Evolutionary conservation across 345 rosid species (phyloP), one percentile per base, ranked within the genome.

Genomic region (Kernera saxatilis): DNA sequence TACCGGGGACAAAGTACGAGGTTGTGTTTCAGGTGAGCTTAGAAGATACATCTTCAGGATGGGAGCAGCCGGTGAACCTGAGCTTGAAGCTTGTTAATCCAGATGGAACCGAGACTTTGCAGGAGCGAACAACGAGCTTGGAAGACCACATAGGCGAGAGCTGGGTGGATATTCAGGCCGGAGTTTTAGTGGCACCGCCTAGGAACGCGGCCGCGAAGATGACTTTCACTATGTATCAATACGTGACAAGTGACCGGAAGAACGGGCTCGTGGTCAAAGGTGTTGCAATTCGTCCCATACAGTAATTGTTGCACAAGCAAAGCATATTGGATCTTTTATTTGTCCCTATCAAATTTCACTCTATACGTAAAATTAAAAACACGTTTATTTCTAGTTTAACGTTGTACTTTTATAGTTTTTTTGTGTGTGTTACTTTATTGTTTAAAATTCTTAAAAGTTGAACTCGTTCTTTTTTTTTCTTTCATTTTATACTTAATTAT

Each of bases 1-100:
- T 8, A 53, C 59, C 39, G 14, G 59, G 59, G 59, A 53, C 59
- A 53, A 53, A 53, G 59, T 53, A 53, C 39, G 37, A 53, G 37
- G 39, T 30, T 15, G 59, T 29, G 19, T 53, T 53, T 37, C 8
- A 29, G 35, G 18, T 53, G 35, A 29, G 15, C 13, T 53, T 29
- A 15, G 39, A 53, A 14, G 37, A 53, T 7, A 3, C 36, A 27
- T 22, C 59, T 29, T 8, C 12, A n/a, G 59, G 59, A 53, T 53
- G 59, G 59, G 59, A 53, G 37, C 22, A 53, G 37, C 59, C 36
- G 8, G 59, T 53, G 18, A 27, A n/a, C 22, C 22, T 53, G n/a
- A 26, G n/a, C 8, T 13, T 53, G 21, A 27, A 53, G 59, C 19
- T 54, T 40, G 30, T 26, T 6, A 32, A 30, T 17, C 41, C 25